Percentiles rank a stretch among this genome's conserved stretches.
These are phyloP conservation scores for Breviolum minutum DNA, from an alignment of 73 alveolate species.

Conservation along the genomic window DNA sequence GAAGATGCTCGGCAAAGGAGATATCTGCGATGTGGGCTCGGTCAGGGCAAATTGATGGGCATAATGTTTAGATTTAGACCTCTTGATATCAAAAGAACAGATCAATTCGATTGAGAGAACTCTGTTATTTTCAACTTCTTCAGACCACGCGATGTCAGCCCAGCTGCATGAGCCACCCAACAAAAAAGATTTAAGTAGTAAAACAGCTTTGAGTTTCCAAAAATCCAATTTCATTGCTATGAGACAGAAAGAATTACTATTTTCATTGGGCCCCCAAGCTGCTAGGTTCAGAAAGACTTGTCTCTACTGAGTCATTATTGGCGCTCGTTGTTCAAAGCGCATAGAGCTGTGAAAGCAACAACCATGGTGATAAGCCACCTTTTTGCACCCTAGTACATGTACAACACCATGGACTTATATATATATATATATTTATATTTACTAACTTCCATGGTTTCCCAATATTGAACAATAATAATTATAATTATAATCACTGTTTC, in stretches of 20 bases:
- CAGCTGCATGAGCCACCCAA: slow-evolving; percentile 30
- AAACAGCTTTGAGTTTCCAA: not conserved
- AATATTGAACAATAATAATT: too few species aligned
- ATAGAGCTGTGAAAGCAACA: too few species aligned
- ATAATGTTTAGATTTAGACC: not conserved
- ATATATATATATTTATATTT: too few species aligned
- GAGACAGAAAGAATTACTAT: not conserved
- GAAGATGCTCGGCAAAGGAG: slow-evolving; percentile 5
- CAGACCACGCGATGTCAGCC: not conserved
- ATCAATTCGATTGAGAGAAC: too few species aligned
- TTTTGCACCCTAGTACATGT: not conserved
- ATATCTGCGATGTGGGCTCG: not conserved
- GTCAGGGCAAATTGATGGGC: not conserved
- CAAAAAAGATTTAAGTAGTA: too few species aligned
- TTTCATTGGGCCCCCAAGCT: slow-evolving; percentile 25
- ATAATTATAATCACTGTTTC: too few species aligned
- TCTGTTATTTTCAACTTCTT: not conserved
- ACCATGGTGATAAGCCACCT: not conserved
- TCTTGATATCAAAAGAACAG: too few species aligned
- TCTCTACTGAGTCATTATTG: too few species aligned
- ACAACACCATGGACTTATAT: not conserved
- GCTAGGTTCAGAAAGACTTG: slow-evolving; percentile 1
- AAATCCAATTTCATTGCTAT: not conserved
- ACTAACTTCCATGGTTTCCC: not conserved
- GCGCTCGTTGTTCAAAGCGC: too few species aligned